Evolutionary conservation across 1,139 yeast genomes (phyloP).

Genomic region (Candida smagusa): DNA sequence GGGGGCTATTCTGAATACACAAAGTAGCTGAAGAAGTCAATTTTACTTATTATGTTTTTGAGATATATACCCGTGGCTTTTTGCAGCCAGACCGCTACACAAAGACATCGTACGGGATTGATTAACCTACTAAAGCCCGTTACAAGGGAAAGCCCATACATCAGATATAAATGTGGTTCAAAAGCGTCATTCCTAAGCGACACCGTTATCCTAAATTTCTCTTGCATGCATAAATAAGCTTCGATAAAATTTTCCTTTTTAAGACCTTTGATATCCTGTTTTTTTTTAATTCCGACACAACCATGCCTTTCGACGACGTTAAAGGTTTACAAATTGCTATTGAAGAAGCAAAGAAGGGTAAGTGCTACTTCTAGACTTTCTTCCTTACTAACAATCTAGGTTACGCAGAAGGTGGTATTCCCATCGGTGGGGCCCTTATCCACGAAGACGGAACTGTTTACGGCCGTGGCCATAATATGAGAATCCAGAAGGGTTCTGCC

Average conservation of each 20-base stretch:
- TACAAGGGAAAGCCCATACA: too few species aligned
- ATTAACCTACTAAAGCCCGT: too few species aligned
- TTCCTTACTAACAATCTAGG: slow-evolving; percentile 31
- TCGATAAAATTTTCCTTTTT: neutral
- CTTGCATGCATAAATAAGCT: neutral
- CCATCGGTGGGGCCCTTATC: slow-evolving; percentile 77
- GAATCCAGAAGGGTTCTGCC: slow-evolving; percentile 78
- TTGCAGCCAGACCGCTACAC: too few species aligned
- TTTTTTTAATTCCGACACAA: slow-evolving; percentile 1
- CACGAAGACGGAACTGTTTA: slow-evolving; percentile 74
- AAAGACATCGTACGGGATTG: too few species aligned
- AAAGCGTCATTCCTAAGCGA: too few species aligned
- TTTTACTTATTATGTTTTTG: too few species aligned
- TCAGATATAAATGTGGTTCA: too few species aligned
- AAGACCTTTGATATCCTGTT: neutral
- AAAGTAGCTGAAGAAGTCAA: too few species aligned
- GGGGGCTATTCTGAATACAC: too few species aligned
- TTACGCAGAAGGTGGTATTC: slow-evolving; percentile 83
- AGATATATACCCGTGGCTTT: too few species aligned
- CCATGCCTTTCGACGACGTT: slow-evolving; percentile 57
- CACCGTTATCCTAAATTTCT: neutral
- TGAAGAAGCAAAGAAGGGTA: slow-evolving; percentile 67
- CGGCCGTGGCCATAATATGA: slow-evolving; percentile 85
- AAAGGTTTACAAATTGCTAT: slow-evolving; percentile 67
- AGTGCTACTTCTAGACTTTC: slow-evolving; percentile 19